Evolutionary conservation across 31 red algal species (phyloP), one percentile per base, ranked within the genome.

Genomic region (Porphyra umbilicalis): DNA sequence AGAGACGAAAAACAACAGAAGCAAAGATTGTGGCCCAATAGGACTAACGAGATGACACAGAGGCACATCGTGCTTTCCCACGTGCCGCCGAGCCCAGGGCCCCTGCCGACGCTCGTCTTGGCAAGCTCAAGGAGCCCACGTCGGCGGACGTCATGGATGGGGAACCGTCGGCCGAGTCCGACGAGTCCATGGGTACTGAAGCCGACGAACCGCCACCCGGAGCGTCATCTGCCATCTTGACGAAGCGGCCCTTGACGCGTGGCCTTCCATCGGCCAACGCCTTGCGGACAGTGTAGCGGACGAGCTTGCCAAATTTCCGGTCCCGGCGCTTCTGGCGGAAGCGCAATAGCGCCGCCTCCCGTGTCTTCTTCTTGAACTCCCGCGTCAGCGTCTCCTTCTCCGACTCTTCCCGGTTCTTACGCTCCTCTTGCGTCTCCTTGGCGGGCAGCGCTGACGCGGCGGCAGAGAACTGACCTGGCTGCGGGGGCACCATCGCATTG

Each of bases 301-400:
- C 92, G 34, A 91, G 79, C 78, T 94, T 97, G 14, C 85, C 86
- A 75, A 94, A 97, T 46, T 87, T 39, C 38, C 95, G 79, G 36
- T 97, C 95, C 75, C 84, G 83, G 40, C 91, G 76, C 90, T 97
- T 97, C 79, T 97, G 95, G 10, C 95, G 85, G 82, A 94, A 94
- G 29, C 94, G 87, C 25, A 97, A 81, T 8, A 97, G 84, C 6
- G 94, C 94, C 34, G 94, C 94, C 81, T 97, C 91, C 30, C 91
- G 38, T 0, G 92, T 91, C 79, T 91, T 92, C 75, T 92, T 92
- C 90, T 92, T 92, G 37, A 92, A 92, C 75, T 92, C 90, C 10
- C 90, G 39, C 29, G 88, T 92, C 11, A 92, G 82, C 32, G 87
- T 86, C 78, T 92, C 85, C 46, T 92, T 92, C 75, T 92, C 90